phyloP scores from a whole-genome alignment of 257 asterid genomes.

The Solanum stenotomum region DNA sequence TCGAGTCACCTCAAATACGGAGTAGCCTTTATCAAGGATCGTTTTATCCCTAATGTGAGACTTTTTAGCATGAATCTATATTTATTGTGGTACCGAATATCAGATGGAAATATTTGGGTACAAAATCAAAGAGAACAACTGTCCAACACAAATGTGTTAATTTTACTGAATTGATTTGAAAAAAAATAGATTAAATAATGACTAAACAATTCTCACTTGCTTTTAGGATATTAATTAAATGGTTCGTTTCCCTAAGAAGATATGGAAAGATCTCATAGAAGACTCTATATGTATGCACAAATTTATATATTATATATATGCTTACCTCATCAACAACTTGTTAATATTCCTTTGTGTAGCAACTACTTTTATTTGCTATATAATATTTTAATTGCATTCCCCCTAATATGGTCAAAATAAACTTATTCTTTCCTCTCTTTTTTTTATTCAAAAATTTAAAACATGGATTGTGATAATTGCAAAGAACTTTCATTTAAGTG shows the following conservation, averaged over 20 bases:
- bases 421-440: background rate
- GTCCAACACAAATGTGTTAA: background rate
- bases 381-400: constrained; percentile 12
- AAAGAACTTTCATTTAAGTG: constrained; percentile 37
- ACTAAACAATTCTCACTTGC: background rate
- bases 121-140: background rate
- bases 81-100: background rate
- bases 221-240: background rate
- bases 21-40: too few species aligned
- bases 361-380: background rate
- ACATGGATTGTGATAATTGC: constrained; percentile 22
- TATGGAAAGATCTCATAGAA: background rate
- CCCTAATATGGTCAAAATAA: constrained; percentile 42
- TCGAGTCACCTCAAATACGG: too few species aligned
- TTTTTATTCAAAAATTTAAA: background rate
- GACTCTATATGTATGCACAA: background rate
- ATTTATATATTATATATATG: background rate
- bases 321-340: background rate
- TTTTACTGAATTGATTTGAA: background rate
- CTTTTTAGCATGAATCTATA: background rate
- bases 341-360: background rate
- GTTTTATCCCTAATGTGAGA: background rate
- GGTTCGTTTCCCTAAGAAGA: background rate
- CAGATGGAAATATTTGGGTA: background rate
- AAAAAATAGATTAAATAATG: background rate